These are phyloP conservation scores for Zasmidium cellare DNA, from an alignment of 2,329 filamentous ascomycete species.

Conservation along the genomic window DNA sequence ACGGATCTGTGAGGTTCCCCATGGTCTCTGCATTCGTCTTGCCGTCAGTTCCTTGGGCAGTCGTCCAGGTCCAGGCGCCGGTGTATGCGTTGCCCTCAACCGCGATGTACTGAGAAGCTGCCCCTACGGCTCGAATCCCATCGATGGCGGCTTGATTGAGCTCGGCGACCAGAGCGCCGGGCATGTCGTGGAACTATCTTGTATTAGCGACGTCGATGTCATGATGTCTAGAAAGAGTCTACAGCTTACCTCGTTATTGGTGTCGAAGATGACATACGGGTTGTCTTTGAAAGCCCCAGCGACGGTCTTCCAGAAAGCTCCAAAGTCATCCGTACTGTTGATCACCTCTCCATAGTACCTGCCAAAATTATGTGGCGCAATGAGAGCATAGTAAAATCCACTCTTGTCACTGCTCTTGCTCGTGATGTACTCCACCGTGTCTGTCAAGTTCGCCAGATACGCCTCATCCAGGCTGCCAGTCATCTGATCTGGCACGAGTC, in stretches of 20 bases:
- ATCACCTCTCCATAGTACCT: conserved; percentile 51
- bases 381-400: conserved; percentile 41
- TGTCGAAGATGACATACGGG: conserved; percentile 47
- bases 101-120: conserved; percentile 58
- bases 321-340: conserved; percentile 42
- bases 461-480: conserved; percentile 45
- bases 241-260: conserved; percentile 43
- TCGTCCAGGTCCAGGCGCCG: conserved; percentile 54
- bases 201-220: background rate
- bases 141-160: conserved; percentile 51
- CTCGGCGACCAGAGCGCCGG: conserved; percentile 44
- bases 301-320: conserved; percentile 46
- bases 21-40: conserved; percentile 47
- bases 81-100: conserved; percentile 57
- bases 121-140: conserved; percentile 46
- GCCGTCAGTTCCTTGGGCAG: conserved; percentile 40
- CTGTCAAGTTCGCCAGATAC: conserved; percentile 47
- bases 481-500: conserved; percentile 52
- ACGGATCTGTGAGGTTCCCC: conserved; percentile 51
- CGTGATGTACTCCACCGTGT: conserved; percentile 46
- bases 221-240: background rate
- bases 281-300: conserved; percentile 43
- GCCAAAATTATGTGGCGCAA: conserved; percentile 54
- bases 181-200: conserved; percentile 41
- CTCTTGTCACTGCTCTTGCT: conserved; percentile 37